Conservation (phyloP, 73 alveolate genomes). For the Paramecium sexaurelia region DNA sequence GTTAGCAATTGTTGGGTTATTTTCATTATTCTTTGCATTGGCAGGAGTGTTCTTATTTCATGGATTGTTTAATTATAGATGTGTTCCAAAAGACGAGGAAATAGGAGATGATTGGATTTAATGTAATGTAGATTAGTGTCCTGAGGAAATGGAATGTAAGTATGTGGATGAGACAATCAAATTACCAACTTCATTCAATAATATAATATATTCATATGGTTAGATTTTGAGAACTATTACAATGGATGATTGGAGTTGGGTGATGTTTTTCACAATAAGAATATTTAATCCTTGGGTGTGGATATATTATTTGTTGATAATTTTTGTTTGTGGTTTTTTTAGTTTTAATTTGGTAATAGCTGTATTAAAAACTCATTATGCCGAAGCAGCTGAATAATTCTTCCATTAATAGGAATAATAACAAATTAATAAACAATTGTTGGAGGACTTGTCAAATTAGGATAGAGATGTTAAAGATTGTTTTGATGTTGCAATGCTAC, state of each 20-base stretch:
- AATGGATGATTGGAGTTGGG: constrained; percentile 43
- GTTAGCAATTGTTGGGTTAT: background rate
- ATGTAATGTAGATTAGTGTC: background rate
- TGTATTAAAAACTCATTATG: constrained; percentile 29
- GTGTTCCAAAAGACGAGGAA: background rate
- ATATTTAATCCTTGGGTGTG: background rate
- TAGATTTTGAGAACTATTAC: background rate
- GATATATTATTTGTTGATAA: constrained; percentile 2
- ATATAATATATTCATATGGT: constrained; percentile 16
- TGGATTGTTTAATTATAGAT: constrained; percentile 31
- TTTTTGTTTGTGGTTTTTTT: constrained; percentile 35
- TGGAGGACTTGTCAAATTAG: background rate
- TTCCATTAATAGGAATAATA: background rate
- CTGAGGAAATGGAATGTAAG: constrained; percentile 30
- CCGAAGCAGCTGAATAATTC: background rate
- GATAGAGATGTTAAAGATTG: background rate
- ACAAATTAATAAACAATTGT: background rate
- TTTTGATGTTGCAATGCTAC: constrained; percentile 15
- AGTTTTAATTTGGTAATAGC: constrained; percentile 31
- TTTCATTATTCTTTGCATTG: constrained; percentile 14
- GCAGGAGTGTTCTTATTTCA: background rate
- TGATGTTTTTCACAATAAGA: constrained; percentile 44
- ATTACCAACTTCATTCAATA: background rate
- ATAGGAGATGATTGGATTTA: background rate
- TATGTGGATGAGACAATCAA: background rate